Percentiles rank a stretch among this genome's conserved stretches.
Evolutionary conservation across 768 basidiomycete species (phyloP).

Genomic region (Termitomyces sp.): DNA sequence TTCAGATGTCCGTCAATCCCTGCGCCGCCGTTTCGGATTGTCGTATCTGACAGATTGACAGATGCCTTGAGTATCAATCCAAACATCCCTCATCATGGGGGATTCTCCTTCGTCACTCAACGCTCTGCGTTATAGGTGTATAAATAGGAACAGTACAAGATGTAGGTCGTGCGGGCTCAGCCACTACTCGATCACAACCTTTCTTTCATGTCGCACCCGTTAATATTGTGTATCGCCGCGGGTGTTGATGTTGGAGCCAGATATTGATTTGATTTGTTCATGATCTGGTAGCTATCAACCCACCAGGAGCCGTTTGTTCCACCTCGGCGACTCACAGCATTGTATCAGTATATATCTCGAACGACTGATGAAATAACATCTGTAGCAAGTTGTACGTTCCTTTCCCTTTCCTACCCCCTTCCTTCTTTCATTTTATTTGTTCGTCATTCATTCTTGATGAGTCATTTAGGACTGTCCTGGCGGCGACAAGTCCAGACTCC

Average conservation of each 20-base stretch:
- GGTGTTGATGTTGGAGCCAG: not conserved
- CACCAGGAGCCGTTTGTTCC: not conserved
- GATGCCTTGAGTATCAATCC: not conserved
- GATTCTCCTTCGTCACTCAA: not conserved
- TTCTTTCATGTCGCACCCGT: not conserved
- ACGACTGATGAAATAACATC: not conserved
- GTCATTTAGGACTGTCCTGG: conserved; percentile 16
- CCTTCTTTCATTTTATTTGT: conserved; percentile 4
- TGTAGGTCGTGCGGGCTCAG: not conserved
- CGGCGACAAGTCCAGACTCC: conserved; percentile 12
- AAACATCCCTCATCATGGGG: not conserved
- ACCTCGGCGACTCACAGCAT: not conserved
- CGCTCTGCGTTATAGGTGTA: not conserved
- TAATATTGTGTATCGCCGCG: not conserved
- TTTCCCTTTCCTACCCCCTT: conserved; percentile 3
- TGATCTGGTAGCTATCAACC: conserved; percentile 5
- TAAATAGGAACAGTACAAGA: not conserved
- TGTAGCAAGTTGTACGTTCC: conserved; percentile 3
- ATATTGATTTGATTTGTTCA: not conserved
- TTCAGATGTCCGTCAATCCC: not conserved
- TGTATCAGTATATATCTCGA: conserved; percentile 2
- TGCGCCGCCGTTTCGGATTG: too few relatives aligned
- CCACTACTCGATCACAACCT: not conserved
- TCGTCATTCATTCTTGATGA: conserved; percentile 11
- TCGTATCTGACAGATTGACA: conserved; percentile 11